A percentile compares a stretch with the other conserved stretches of the same genome.
phyloP scores from a whole-genome alignment of 257 asterid species.

The Petunia axillaris region DNA sequence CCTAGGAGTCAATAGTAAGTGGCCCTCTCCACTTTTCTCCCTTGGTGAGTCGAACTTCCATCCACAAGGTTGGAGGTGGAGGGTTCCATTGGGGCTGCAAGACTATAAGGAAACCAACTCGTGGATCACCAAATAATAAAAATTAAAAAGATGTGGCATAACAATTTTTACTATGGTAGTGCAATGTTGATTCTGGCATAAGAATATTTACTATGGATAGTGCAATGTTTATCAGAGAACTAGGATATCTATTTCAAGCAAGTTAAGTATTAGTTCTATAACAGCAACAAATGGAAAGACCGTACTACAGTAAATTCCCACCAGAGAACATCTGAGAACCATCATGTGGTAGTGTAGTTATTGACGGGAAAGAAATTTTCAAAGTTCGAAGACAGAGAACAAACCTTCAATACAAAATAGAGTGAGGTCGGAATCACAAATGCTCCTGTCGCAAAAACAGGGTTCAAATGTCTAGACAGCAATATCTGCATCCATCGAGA shows the following conservation, averaged over 20 bases:
- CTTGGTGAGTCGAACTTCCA: no score
- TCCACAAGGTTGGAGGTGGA: no score
- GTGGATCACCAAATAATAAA: conserved; percentile 6
- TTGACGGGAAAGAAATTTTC: conserved; percentile 4
- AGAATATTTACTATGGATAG: neutral
- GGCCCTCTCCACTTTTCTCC: no score
- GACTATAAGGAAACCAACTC: neutral
- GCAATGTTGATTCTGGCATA: neutral
- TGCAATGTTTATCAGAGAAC: conserved; percentile 11
- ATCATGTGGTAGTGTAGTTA: conserved; percentile 15
- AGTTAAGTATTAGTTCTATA: neutral
- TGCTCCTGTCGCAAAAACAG: conserved; percentile 78
- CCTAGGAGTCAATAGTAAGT: no score
- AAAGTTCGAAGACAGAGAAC: conserved; percentile 24
- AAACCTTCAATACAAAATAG: conserved; percentile 81
- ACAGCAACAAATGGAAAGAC: conserved; percentile 14
- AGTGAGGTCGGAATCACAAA: conserved; percentile 80
- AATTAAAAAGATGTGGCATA: neutral
- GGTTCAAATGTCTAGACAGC: conserved; percentile 67
- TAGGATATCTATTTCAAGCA: conserved; percentile 10
- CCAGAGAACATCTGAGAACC: conserved; percentile 5
- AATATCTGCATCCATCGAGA: conserved; percentile 61
- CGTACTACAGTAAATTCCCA: neutral
- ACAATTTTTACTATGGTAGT: neutral
- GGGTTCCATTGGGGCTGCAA: neutral